Percentiles rank a stretch among this genome's conserved stretches.
These are phyloP conservation scores for Helenozyma rhizophorensis DNA, from an alignment of 805 yeast species.

Conservation along the genomic window DNA sequence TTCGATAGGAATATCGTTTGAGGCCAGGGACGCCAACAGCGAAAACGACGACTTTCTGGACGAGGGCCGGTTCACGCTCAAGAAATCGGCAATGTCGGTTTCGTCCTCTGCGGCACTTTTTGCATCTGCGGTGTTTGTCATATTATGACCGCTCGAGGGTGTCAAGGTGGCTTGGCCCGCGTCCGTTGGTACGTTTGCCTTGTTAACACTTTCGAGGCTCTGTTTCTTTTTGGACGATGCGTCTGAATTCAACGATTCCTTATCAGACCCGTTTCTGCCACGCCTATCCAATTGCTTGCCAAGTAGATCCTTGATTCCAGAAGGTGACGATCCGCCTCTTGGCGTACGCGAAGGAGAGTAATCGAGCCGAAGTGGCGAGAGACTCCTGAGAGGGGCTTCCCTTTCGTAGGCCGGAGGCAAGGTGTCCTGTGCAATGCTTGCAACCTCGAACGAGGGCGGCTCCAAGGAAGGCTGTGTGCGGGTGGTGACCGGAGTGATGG, in stretches of 20 bases:
- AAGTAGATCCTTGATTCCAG: slow-evolving; percentile 10
- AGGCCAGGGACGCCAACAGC: slow-evolving; percentile 6
- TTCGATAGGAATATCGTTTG: slow-evolving; percentile 7
- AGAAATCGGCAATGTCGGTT: slow-evolving; percentile 7
- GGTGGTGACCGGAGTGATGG: slow-evolving; percentile 5
- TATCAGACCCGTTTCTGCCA: slow-evolving; percentile 3
- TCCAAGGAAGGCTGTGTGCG: slow-evolving; percentile 9
- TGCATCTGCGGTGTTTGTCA: too few relatives aligned
- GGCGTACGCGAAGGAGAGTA: too few relatives aligned
- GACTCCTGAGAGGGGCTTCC: slow-evolving; percentile 2
- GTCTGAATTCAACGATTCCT: slow-evolving; percentile 4
- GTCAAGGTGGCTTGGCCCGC: too few relatives aligned
- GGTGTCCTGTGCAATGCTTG: slow-evolving; percentile 9
- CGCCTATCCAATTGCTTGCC: slow-evolving; percentile 9
- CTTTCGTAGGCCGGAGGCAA: slow-evolving; percentile 15
- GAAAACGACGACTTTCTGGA: slow-evolving; percentile 14
- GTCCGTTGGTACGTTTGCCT: too few relatives aligned
- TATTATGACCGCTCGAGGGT: too few relatives aligned
- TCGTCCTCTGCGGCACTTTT: too few relatives aligned
- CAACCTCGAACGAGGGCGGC: slow-evolving; percentile 13
- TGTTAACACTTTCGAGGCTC: too few relatives aligned
- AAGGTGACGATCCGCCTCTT: too few relatives aligned
- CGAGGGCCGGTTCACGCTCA: background rate
- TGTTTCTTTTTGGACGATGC: background rate
- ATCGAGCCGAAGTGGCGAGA: slow-evolving; percentile 14